A percentile compares a stretch with the other conserved stretches of the same genome.
phyloP scores from a whole-genome alignment of 805 yeast species.

The Saturnispora ahearnii region DNA sequence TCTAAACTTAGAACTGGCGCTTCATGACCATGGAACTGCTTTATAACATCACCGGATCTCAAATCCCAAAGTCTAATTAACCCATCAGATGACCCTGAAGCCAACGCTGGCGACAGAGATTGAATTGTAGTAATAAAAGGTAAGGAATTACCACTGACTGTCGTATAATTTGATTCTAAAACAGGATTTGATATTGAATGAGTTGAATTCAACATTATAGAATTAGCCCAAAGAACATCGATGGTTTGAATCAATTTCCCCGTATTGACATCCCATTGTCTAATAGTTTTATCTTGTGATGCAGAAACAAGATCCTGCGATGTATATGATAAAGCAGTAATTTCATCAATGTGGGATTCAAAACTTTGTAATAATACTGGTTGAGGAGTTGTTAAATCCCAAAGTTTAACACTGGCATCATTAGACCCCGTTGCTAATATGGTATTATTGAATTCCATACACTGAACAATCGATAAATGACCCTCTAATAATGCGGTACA shows the following conservation, averaged over 20 bases:
- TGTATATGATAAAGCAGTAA: slow-evolving; percentile 52
- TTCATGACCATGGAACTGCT: slow-evolving; percentile 58
- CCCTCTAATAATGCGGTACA: slow-evolving; percentile 48
- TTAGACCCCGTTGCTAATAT: slow-evolving; percentile 46
- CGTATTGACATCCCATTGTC: slow-evolving; percentile 65
- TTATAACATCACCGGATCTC: slow-evolving; percentile 56
- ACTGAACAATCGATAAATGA: slow-evolving; percentile 49
- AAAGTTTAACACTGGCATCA: slow-evolving; percentile 54
- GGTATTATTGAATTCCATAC: slow-evolving; percentile 47
- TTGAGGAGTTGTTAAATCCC: slow-evolving; percentile 35
- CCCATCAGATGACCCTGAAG: slow-evolving; percentile 74
- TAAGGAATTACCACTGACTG: slow-evolving; percentile 5
- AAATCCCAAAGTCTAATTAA: slow-evolving; percentile 69
- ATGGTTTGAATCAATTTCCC: slow-evolving; percentile 65
- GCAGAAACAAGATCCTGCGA: slow-evolving; percentile 53
- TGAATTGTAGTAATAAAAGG: slow-evolving; percentile 60
- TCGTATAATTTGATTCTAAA: slow-evolving; percentile 6
- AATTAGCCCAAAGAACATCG: slow-evolving; percentile 56
- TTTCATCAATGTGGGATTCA: slow-evolving; percentile 58
- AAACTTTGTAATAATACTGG: slow-evolving; percentile 35
- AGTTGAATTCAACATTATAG: slow-evolving; percentile 20
- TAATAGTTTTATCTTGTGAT: slow-evolving; percentile 59
- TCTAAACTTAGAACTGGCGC: slow-evolving; percentile 59
- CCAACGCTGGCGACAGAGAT: slow-evolving; percentile 66
- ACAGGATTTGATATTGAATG: slow-evolving; percentile 7